A percentile compares a stretch with the other conserved stretches of the same genome.
phyloP scores from a whole-genome alignment of 2,329 filamentous ascomycete genomes.

The Sporothrix schenckii region DNA sequence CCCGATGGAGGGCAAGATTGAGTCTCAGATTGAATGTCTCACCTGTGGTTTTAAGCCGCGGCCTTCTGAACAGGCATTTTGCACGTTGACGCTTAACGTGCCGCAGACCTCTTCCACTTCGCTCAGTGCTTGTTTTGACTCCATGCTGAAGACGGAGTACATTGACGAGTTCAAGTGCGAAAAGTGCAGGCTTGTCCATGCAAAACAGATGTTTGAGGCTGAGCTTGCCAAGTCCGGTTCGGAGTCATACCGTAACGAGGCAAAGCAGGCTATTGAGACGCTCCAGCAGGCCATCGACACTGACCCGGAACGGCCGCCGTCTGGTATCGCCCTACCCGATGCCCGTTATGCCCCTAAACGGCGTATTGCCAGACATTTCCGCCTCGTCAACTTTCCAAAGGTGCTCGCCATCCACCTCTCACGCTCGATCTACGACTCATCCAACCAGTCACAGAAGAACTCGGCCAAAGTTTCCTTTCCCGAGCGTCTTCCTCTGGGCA shows the following conservation, averaged over 20 bases:
- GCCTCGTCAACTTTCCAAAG: slow-evolving; percentile 84
- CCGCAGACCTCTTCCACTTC: slow-evolving; percentile 80
- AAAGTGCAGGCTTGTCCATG: slow-evolving; percentile 83
- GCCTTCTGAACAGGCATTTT: slow-evolving; percentile 80
- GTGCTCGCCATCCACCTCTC: slow-evolving; percentile 90
- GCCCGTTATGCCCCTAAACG: slow-evolving; percentile 74
- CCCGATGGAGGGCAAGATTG: slow-evolving; percentile 86
- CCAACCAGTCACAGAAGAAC: slow-evolving; percentile 83
- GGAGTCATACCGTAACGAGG: slow-evolving; percentile 53
- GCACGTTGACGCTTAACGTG: slow-evolving; percentile 88
- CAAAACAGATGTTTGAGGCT: slow-evolving; percentile 63
- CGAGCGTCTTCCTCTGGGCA: slow-evolving; percentile 79
- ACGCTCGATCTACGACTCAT: slow-evolving; percentile 83
- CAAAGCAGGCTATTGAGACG: slow-evolving; percentile 63
- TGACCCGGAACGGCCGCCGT: slow-evolving; percentile 77
- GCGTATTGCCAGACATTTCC: slow-evolving; percentile 82
- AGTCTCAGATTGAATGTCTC: slow-evolving; percentile 93
- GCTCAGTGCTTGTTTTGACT: slow-evolving; percentile 86
- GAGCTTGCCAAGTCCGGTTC: slow-evolving; percentile 61
- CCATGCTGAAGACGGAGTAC: slow-evolving; percentile 89
- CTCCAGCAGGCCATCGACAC: slow-evolving; percentile 71
- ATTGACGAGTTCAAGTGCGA: slow-evolving; percentile 98
- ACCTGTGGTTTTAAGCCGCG: slow-evolving; percentile 88
- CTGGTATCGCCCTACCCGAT: slow-evolving; percentile 74
- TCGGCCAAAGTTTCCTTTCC: slow-evolving; percentile 92